phyloP scores from a whole-genome alignment of 495 filamentous ascomycete genomes.

The Cercophora sp. region DNA sequence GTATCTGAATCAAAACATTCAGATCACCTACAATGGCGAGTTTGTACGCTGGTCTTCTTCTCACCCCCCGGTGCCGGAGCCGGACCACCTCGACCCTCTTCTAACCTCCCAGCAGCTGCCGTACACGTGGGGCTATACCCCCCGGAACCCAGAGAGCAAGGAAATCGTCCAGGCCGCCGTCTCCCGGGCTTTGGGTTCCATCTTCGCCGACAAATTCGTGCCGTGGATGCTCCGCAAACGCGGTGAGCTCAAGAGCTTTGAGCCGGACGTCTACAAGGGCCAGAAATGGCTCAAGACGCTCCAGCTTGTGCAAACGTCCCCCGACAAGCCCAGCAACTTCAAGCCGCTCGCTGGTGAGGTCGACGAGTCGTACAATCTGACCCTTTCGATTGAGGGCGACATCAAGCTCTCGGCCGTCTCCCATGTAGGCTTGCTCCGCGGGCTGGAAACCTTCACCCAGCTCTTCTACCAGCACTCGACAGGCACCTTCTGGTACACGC shows the following conservation, averaged over 20 bases:
- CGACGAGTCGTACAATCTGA: conserved; percentile 70
- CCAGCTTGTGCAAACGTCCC: conserved; percentile 53
- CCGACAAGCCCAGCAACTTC: conserved; percentile 50
- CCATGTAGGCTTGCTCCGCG: conserved; percentile 62
- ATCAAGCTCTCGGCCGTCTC: conserved; percentile 59
- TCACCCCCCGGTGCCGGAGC: conserved; percentile 11
- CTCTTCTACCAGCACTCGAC: conserved; percentile 67
- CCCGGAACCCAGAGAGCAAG: conserved; percentile 36
- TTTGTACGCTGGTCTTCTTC: conserved; percentile 41
- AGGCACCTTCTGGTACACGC: conserved; percentile 56
- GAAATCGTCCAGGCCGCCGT: conserved; percentile 49
- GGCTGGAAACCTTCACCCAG: conserved; percentile 66
- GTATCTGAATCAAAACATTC: conserved; percentile 51
- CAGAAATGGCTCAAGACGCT: conserved; percentile 52
- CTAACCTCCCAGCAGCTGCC: conserved; percentile 36
- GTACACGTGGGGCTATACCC: conserved; percentile 38
- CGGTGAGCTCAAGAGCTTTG: conserved; percentile 48
- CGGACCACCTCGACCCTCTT: neutral
- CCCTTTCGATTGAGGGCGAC: conserved; percentile 47
- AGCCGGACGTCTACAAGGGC: conserved; percentile 48
- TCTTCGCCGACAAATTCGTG: conserved; percentile 60
- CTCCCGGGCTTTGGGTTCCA: conserved; percentile 40
- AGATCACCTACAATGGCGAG: conserved; percentile 54
- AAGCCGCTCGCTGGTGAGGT: conserved; percentile 58
- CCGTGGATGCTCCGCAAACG: conserved; percentile 73